phyloP scores from a whole-genome alignment of 2,329 filamentous ascomycete genomes.

The Sporothrix humicola region DNA sequence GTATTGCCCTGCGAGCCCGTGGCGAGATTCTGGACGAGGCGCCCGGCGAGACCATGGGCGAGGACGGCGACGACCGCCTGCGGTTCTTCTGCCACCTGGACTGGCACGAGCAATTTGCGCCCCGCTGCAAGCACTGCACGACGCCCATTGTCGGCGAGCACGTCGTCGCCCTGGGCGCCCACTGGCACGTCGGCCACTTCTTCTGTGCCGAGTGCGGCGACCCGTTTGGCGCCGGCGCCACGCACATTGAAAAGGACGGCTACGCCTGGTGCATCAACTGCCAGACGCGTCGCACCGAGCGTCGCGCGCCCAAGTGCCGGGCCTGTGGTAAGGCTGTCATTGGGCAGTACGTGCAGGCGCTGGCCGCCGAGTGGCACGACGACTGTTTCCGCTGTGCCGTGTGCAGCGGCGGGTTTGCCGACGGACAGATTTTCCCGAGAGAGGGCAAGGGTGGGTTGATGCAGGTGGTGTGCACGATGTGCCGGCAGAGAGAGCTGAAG shows the following conservation, averaged over 20 bases:
- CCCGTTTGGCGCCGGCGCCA: constrained; percentile 77
- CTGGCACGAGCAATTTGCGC: constrained; percentile 93
- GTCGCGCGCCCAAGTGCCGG: constrained; percentile 84
- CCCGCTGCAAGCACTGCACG: constrained; percentile 92
- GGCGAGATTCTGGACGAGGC: constrained; percentile 67
- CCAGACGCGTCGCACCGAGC: constrained; percentile 88
- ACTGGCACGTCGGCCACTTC: constrained; percentile 98
- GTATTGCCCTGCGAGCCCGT: constrained; percentile 67
- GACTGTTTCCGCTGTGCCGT: constrained; percentile 82
- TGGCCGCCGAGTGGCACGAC: constrained; percentile 93
- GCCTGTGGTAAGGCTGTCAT: constrained; percentile 84
- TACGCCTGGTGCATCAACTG: constrained; percentile 97
- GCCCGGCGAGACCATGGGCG: constrained; percentile 67
- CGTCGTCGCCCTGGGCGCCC: constrained; percentile 88
- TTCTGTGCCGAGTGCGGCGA: constrained; percentile 99
- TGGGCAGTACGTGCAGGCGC: constrained; percentile 85
- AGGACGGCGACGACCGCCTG: constrained; percentile 74
- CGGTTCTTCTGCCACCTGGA: constrained; percentile 98
- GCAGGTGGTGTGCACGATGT: constrained; percentile 65
- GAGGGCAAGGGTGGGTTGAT: constrained; percentile 53
- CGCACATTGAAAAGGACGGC: constrained; percentile 89
- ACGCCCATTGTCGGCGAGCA: constrained; percentile 97
- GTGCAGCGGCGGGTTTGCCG: constrained; percentile 65
- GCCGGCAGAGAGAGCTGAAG: constrained; percentile 66
- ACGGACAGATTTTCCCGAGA: constrained; percentile 69